Evolutionary conservation across 257 asterid genomes (phyloP).

Genomic region (Rhazya stricta): DNA sequence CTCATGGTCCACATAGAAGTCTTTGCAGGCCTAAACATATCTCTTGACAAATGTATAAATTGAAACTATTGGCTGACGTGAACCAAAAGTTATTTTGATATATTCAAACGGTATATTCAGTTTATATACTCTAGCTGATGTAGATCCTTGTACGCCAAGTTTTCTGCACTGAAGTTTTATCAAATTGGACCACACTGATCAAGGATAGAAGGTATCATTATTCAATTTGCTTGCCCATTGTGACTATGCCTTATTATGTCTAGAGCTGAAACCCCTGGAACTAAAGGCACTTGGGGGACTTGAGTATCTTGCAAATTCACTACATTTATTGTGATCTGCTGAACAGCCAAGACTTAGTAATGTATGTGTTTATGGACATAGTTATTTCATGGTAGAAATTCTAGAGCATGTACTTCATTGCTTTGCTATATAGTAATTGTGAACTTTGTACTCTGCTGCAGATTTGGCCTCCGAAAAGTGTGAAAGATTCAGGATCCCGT

Average conservation of each 20-base stretch:
- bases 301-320: too few relatives aligned
- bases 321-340: neutral
- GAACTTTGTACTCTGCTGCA: conserved; percentile 30
- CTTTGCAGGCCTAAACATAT: neutral
- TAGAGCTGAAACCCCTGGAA: neutral
- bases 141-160: neutral
- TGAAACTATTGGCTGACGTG: neutral
- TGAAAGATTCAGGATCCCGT: conserved; percentile 82
- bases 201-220: neutral
- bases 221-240: neutral
- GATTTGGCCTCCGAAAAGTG: conserved; percentile 98
- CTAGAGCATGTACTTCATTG: neutral
- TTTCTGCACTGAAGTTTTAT: neutral
- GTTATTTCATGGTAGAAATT: neutral
- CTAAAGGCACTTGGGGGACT: neutral
- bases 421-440: neutral
- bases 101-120: neutral
- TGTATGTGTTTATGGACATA: neutral
- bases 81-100: neutral
- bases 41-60: neutral
- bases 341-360: neutral
- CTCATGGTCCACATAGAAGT: neutral
- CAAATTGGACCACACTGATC: neutral
- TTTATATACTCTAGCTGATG: neutral
- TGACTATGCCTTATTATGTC: neutral